Evolutionary conservation across 371 early-diverging fungal species (phyloP), one percentile per base, ranked within the genome.

Genomic region (Dichotomocladium elegans): DNA sequence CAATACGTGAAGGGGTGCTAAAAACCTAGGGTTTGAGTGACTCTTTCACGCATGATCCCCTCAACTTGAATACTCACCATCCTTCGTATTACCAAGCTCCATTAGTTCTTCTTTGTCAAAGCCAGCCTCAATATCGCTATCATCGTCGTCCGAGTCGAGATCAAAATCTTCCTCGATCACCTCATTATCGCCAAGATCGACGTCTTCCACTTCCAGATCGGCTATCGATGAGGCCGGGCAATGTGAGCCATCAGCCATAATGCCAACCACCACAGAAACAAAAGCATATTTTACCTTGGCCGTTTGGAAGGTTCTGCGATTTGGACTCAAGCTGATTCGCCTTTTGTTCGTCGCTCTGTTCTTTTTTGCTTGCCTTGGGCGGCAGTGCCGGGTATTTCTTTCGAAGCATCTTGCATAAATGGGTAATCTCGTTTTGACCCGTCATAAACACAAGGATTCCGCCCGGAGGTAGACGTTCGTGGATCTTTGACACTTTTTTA

Each of bases 361-460:
- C 63, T 15, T 60, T 57, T 31, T 51, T 66, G 25, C 61, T 35
- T 3, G 72, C 68, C 33, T 60, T 57, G 29, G 67, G 41, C 37
- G 77, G 69, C 40, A 77, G 12, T 1, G 67, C 58, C 52, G 91
- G 84, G 55, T 86, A 93, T 65, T 78, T 79, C 51, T 77, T 73
- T 28, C 84, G 77, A 9, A 95, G 72, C 59, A 85, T 74, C 42
- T 82, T 82, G 49, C 87, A 86, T n/a, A 94, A 64, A 11, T 83
- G 77, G 28, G 79, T 83, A 25, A 96, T 93, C 66, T 97, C 97
- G 27, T 87, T 86, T 66, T 96, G 94, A 24, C 97, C 96, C 10
- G 95, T 92, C 65, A 95, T 61, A 62, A 96, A 96, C 9, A 94
- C 87, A 34, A 96, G 76, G 26, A 97, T 92, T 8, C 92, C 97